Base-by-base conservation (phyloP, 1,284 basidiomycete species). In the Cryptococcus jaspeensis region DNA sequence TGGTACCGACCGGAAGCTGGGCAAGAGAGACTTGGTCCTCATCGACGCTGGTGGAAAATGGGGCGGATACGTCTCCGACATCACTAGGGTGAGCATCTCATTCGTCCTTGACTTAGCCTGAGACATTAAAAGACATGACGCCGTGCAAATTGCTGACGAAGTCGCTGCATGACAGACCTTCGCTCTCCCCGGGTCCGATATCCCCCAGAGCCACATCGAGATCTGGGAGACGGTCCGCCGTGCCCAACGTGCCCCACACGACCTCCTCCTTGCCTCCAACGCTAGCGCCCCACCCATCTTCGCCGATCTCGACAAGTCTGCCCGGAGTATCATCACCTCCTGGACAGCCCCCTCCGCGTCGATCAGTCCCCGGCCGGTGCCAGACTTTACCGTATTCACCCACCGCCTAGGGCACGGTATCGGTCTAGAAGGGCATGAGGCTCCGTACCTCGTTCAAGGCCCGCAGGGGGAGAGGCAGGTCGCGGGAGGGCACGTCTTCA, bases 351-450 rank as follows among this genome's bases (percentile, higher is more conserved):
- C 48, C 16, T 20, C 46, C 6, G 38, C 43, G 6, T 20, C 43
- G 8, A 35, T 23, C 13, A 23, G 41, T 12, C 49, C 36, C 13
- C 16, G 32, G 15, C 5, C 43, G 50, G 84, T 78, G 20, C 65
- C 67, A 0, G 74, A 76, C 53, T 71, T 69, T 47, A 62, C 59
- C 45, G 86, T 87, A 67, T 91, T 93, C 69, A 90, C 89, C 1
- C 91, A 92, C 75, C 80, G 90, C 44, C 78, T 92, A 20, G 64
- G 64, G 9, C 64, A 65, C 86, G 89, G 90, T 2, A 90, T 93
- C 51, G 90, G 90, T 1, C 77, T 92, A 3, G 87, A 92, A 74
- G 85, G 81, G 9, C 90, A 93, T 65, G 90, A 93, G 76, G 79
- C 81, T 5, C 90, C 90, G 0, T 92, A 91, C 73, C 79, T 92